A percentile compares a stretch with the other conserved stretches of the same genome.
Evolutionary conservation across 2,329 filamentous ascomycete genomes (phyloP).

Genomic region (Tothia fuscella): DNA sequence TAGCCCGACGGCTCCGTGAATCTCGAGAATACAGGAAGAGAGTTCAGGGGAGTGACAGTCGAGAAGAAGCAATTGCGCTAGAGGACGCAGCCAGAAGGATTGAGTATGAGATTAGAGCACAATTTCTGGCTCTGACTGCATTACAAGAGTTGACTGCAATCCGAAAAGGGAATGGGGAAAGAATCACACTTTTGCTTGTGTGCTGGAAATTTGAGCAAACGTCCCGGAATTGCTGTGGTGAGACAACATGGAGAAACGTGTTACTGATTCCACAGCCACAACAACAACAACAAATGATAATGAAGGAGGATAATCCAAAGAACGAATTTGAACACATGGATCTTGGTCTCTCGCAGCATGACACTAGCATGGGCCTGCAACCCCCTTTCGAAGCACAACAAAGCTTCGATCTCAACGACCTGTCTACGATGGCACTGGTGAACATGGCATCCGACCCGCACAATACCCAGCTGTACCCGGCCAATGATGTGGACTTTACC

Average conservation of each 20-base stretch:
- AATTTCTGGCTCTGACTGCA: constrained; percentile 27
- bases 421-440: too few species aligned
- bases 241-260: constrained; percentile 25
- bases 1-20: constrained; percentile 16
- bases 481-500: too few species aligned
- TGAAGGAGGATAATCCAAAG: too few species aligned
- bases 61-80: not conserved
- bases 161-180: constrained; percentile 16
- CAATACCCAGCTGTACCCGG: too few species aligned
- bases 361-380: too few species aligned
- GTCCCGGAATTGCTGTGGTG: constrained; percentile 16
- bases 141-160: constrained; percentile 31
- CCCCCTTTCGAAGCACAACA: too few species aligned
- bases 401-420: too few species aligned
- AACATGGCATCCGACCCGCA: too few species aligned
- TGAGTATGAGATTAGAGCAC: constrained; percentile 19
- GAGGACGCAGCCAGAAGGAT: constrained; percentile 10
- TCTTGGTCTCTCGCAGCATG: too few species aligned
- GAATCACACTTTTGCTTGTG: constrained; percentile 23
- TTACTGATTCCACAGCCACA: too few species aligned
- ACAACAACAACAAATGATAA: too few species aligned
- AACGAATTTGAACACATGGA: too few species aligned
- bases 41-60: constrained; percentile 3
- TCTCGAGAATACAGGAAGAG: constrained; percentile 10
- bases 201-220: constrained; percentile 27